These are phyloP conservation scores for Mycocentrospora acerina DNA, from an alignment of 2,329 filamentous ascomycete species.

Conservation along the genomic window DNA sequence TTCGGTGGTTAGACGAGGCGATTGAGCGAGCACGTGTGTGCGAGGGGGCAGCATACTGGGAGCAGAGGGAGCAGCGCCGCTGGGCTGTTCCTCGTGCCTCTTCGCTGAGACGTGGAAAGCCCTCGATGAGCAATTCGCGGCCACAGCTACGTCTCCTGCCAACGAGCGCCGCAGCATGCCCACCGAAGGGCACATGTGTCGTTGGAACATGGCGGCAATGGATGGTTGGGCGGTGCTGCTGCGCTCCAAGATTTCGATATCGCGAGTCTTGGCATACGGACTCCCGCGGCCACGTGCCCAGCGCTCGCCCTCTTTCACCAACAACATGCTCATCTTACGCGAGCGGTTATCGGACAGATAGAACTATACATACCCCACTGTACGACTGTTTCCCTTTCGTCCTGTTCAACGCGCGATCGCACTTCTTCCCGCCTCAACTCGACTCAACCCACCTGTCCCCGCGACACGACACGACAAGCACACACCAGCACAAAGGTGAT, in stretches of 20 bases:
- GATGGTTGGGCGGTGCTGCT: conserved; percentile 11
- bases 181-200: conserved; percentile 37
- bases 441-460: too few species aligned
- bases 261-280: conserved; percentile 33
- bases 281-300: conserved; percentile 10
- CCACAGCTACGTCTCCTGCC: conserved; percentile 16
- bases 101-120: conserved; percentile 29
- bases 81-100: conserved; percentile 23
- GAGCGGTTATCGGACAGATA: too few species aligned
- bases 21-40: not conserved
- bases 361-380: too few species aligned
- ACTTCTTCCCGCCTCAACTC: too few species aligned
- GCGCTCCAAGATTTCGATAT: conserved; percentile 32
- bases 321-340: conserved; percentile 3
- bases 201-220: conserved; percentile 37
- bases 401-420: too few species aligned
- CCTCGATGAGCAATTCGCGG: conserved; percentile 21
- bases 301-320: conserved; percentile 4
- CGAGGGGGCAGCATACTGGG: conserved; percentile 22
- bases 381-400: too few species aligned
- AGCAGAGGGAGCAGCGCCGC: conserved; percentile 15
- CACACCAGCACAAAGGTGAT: too few species aligned
- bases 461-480: too few species aligned
- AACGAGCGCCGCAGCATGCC: conserved; percentile 30
- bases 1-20: conserved; percentile 3